Evolutionary conservation across 495 filamentous ascomycete genomes (phyloP).

Genomic region (Lineolata rhizophorae): DNA sequence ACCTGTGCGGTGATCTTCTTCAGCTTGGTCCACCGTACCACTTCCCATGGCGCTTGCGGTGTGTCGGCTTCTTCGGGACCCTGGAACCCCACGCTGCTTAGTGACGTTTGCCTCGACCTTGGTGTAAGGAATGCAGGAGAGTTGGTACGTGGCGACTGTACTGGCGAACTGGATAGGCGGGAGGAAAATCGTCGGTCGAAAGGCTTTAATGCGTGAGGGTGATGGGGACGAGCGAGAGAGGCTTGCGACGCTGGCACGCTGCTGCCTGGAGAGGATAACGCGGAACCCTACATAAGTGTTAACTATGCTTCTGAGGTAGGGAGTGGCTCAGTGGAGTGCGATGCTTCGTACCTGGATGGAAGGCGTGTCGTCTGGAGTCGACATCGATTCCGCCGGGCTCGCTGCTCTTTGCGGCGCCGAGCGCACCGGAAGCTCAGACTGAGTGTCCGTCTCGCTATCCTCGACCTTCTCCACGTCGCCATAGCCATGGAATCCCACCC

Average conservation of each 20-base stretch:
- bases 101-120: constrained; percentile 57
- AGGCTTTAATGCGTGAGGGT: constrained; percentile 66
- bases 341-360: constrained; percentile 49
- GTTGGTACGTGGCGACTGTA: constrained; percentile 37
- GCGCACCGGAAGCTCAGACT: background rate
- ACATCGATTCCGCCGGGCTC: constrained; percentile 27
- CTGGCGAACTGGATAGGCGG: constrained; percentile 41
- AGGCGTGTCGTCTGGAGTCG: constrained; percentile 72
- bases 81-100: constrained; percentile 29
- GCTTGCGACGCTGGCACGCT: constrained; percentile 28
- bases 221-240: constrained; percentile 27
- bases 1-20: constrained; percentile 71
- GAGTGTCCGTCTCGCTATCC: background rate
- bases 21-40: constrained; percentile 86
- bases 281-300: constrained; percentile 38
- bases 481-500: too few relatives aligned
- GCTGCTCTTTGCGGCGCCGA: background rate
- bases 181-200: constrained; percentile 92
- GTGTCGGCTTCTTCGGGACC: constrained; percentile 39
- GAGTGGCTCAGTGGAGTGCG: constrained; percentile 12
- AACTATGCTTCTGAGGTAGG: background rate
- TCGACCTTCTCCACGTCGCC: background rate
- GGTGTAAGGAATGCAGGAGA: constrained; percentile 60
- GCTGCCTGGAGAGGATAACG: constrained; percentile 55
- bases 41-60: constrained; percentile 68